These are phyloP conservation scores for Eutypella sp. DNA, from an alignment of 2,329 filamentous ascomycete genomes.

Conservation along the genomic window DNA sequence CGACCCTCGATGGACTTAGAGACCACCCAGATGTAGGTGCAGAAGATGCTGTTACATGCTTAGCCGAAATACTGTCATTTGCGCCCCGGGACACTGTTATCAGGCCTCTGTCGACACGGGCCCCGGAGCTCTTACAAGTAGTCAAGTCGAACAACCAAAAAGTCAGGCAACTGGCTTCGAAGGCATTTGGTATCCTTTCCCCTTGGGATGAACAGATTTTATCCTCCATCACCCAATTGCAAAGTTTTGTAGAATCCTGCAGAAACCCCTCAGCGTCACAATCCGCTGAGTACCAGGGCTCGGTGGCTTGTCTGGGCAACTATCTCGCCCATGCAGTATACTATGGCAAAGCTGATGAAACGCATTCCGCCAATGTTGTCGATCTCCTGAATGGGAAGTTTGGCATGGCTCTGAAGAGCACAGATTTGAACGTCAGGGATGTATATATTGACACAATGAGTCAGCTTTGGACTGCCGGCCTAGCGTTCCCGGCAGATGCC, in stretches of 20 bases:
- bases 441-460: constrained; percentile 25
- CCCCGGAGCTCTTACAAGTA: constrained; percentile 50
- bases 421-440: constrained; percentile 18
- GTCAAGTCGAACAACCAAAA: constrained; percentile 68
- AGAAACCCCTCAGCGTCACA: constrained; percentile 19
- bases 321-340: constrained; percentile 22
- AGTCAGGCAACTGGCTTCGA: constrained; percentile 61
- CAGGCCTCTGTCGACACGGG: constrained; percentile 36
- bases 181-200: constrained; percentile 69
- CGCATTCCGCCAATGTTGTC: constrained; percentile 16
- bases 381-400: constrained; percentile 18
- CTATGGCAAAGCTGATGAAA: constrained; percentile 16
- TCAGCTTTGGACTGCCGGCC: constrained; percentile 27
- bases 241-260: constrained; percentile 18
- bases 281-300: constrained; percentile 27
- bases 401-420: constrained; percentile 10
- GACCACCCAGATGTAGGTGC: constrained; percentile 31
- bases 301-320: constrained; percentile 21
- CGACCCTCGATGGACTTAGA: constrained; percentile 55
- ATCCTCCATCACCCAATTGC: constrained; percentile 33
- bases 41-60: constrained; percentile 23
- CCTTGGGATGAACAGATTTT: constrained; percentile 53
- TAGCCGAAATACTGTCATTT: constrained; percentile 24
- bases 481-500: constrained; percentile 20
- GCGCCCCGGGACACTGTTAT: constrained; percentile 26